Base-by-base conservation (phyloP, 164 flowering plant genomes). In the Brasenia schreberi region DNA sequence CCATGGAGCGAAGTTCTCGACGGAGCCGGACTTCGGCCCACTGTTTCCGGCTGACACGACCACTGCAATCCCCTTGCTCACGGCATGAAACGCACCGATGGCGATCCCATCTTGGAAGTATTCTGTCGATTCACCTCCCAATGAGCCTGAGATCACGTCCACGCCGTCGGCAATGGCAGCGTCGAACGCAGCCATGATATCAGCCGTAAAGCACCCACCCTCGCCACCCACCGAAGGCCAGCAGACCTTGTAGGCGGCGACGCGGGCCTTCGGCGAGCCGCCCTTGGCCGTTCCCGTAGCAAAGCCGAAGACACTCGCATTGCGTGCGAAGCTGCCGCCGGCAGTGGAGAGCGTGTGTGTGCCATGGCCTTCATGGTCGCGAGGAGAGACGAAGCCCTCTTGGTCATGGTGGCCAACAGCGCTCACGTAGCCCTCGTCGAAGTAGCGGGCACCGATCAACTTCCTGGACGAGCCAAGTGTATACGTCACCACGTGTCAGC, bases 181-280 rank as follows among this genome's bases (percentile, higher is more conserved):
- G 64, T 67, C 69, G 16, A 67, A 42, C 63, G 39, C 53, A 10
- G 64, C 69, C 17, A 67, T 4, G 63, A 67, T 42, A 64, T 67
- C 69, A 19, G 64, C 43, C 14, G 17, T 17, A 0, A 16, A 60
- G 64, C 69, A 66, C 5, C n/a, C 42, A 5, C 64, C 67, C 11
- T 16, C n/a, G 5, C 76, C 75, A 0, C 90, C 88, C 4, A 79
- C 14, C 23, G 62, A 16, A 60, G 62, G 5, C 18, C 62, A 60
- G 64, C 72, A 60, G 62, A 60, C 62, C 62, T 60, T 60, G 59
- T 72, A 67, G 7, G 71, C 44, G 4, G 75, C 75, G 5, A 72
- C 75, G 3, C 75, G 71, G 18, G 71, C 75, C 5, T 56, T 56
- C 3, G 71, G 75, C 0, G 75, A 17, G 4, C 68, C 75, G 2